Percentiles rank a stretch among this genome's conserved stretches.
Conservation (phyloP, 306 rosid genomes). For the Cucurbita argyrosperma region DNA sequence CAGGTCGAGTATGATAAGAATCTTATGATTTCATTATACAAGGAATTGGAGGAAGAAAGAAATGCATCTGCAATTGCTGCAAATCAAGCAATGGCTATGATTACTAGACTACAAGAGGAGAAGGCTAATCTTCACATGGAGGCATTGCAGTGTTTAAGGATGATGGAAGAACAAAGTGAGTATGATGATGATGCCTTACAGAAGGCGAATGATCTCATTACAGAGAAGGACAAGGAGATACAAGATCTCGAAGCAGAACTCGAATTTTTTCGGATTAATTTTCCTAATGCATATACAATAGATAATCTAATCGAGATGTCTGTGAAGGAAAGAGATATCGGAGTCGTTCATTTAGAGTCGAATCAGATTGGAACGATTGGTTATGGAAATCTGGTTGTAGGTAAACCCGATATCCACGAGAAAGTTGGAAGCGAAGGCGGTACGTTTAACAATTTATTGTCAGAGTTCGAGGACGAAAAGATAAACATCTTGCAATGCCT, state of each 20-base stretch:
- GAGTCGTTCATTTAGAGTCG: constrained; percentile 39
- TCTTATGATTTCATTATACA: constrained; percentile 37
- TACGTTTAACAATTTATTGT: constrained; percentile 14
- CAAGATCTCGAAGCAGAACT: constrained; percentile 41
- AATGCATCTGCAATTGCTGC: constrained; percentile 58
- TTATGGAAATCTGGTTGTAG: constrained; percentile 12
- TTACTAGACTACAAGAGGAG: constrained; percentile 62
- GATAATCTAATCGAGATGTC: constrained; percentile 23
- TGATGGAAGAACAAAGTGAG: constrained; percentile 54
- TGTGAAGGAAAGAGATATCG: constrained; percentile 58
- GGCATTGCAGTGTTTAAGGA: constrained; percentile 50
- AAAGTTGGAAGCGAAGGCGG: constrained; percentile 16
- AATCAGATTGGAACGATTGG: constrained; percentile 14
- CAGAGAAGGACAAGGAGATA: constrained; percentile 49
- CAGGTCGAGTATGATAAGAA: constrained; percentile 82
- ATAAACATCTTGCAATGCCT: constrained; percentile 31
- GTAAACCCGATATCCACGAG: constrained; percentile 15
- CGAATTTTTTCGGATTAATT: constrained; percentile 30
- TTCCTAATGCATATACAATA: constrained; percentile 27
- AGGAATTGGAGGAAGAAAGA: constrained; percentile 72
- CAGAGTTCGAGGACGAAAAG: constrained; percentile 52
- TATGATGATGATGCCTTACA: constrained; percentile 52
- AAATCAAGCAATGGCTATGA: constrained; percentile 63
- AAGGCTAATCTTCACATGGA: constrained; percentile 64
- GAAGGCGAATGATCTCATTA: constrained; percentile 44